Evolutionary conservation across 768 basidiomycete genomes (phyloP), one percentile per base, ranked within the genome.

Genomic region (Auricularia cornea): DNA sequence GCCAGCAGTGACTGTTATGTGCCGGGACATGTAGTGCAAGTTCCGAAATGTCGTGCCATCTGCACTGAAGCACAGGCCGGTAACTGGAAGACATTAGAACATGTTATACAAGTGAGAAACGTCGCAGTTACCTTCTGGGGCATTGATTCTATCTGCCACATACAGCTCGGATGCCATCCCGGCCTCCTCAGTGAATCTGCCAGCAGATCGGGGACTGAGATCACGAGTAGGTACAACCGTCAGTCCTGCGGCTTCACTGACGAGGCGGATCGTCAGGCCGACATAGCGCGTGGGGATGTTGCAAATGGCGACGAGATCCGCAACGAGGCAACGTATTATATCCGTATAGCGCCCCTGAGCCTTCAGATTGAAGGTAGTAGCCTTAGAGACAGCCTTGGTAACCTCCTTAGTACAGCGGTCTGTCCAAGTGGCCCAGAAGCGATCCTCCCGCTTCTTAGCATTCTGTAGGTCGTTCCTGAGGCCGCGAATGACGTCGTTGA

Each of bases 11-110:
- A 62, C 33, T 1, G 68, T 71, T 26, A 71, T 52, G 59, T 71
- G 69, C 3, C 62, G 64, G 0, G 66, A 59, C 62, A 70, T 68
- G 29, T 67, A 66, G 1, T 68, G 68, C 23, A 70, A 62, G 32
- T 70, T 69, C 33, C 66, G 64, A 54, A 70, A 62, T 4, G 71
- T 65, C 16, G 73, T 74, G 28, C 73, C 69, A 44, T 74, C 68
- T 23, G 67, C 68, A 59, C 70, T 70, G n/a, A 70, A 65, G 5
- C 68, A 67, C 59, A 71, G 67, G 1, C 69, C 69, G 68, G 35
- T 14, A 3, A 31, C 28, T 51, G 28, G 11, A 41, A 18, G 5
- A 48, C 16, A 18, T 48, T 5, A 48, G 44, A 48, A 20, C 44
- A 18, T 48, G 16, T 14, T 5, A 20, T 23, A 11, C 44, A 18